Conservation (phyloP, 2,329 filamentous ascomycete species). For the Dryadomyces quercus-mongolicae region DNA sequence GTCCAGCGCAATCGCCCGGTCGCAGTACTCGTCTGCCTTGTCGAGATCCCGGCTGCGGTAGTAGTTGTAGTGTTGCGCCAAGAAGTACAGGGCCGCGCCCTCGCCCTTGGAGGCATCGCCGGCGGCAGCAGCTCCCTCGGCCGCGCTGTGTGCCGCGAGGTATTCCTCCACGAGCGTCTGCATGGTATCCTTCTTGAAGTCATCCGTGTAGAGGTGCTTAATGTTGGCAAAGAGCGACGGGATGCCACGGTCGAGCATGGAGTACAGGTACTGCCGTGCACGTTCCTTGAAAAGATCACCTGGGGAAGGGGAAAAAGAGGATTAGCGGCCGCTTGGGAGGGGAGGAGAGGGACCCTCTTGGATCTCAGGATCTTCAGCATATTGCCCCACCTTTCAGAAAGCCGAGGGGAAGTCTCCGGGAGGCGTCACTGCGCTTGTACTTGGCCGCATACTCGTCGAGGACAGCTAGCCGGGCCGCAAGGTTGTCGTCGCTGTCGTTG, state of each 20-base stretch:
- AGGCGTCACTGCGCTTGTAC: conserved; percentile 71
- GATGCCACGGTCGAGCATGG: conserved; percentile 84
- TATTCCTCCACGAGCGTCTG: conserved; percentile 70
- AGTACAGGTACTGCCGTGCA: conserved; percentile 65
- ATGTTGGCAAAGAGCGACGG: conserved; percentile 95
- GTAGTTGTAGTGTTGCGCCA: conserved; percentile 96
- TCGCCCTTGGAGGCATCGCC: conserved; percentile 47
- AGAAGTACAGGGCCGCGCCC: conserved; percentile 77
- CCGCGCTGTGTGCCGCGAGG: conserved; percentile 34
- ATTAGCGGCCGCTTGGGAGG: neutral
- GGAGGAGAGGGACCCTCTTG: no score
- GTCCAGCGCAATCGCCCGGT: conserved; percentile 69
- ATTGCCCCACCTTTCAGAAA: conserved; percentile 57
- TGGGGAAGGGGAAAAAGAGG: conserved; percentile 15
- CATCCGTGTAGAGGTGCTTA: conserved; percentile 78
- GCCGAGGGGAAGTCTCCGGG: conserved; percentile 75
- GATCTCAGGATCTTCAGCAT: neutral
- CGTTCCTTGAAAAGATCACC: conserved; percentile 70
- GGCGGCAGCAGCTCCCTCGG: conserved; percentile 18
- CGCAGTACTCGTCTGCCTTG: conserved; percentile 72
- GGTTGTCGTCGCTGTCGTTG: conserved; percentile 36
- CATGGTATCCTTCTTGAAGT: conserved; percentile 65
- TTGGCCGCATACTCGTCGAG: conserved; percentile 74
- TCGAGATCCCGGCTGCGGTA: conserved; percentile 69
- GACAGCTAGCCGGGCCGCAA: conserved; percentile 51